phyloP scores from a whole-genome alignment of 306 rosid genomes.

The Sophora flavescens region DNA sequence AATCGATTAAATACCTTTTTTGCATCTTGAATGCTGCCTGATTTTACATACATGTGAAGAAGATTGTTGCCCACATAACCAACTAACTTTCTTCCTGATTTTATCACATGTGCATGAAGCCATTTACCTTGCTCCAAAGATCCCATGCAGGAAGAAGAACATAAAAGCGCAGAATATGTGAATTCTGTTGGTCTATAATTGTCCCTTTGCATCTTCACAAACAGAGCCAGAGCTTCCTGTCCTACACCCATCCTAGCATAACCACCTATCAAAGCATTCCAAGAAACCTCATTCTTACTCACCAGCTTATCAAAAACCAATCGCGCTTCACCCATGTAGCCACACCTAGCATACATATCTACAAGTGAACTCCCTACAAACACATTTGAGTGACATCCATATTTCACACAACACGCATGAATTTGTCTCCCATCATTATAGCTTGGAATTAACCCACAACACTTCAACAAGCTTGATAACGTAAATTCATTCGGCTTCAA shows the following conservation, averaged over 20 bases:
- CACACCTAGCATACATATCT: conserved; percentile 66
- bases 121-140: conserved; percentile 62
- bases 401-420: conserved; percentile 55
- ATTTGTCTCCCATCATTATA: conserved; percentile 52
- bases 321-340: conserved; percentile 51
- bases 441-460: conserved; percentile 46
- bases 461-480: conserved; percentile 53
- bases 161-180: conserved; percentile 56
- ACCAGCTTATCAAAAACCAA: conserved; percentile 50
- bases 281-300: conserved; percentile 58
- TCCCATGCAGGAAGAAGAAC: conserved; percentile 49
- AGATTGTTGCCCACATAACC: conserved; percentile 63
- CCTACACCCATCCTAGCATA: conserved; percentile 54
- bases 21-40: conserved; percentile 61
- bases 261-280: conserved; percentile 61
- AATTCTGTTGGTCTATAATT: conserved; percentile 49
- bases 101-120: conserved; percentile 58
- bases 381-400: conserved; percentile 49
- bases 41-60: conserved; percentile 65
- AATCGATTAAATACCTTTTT: conserved; percentile 54
- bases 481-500: conserved; percentile 53
- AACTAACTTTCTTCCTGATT: conserved; percentile 50
- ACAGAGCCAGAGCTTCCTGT: conserved; percentile 52
- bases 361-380: conserved; percentile 64
- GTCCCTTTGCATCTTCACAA: conserved; percentile 58